A percentile compares a stretch with the other conserved stretches of the same genome.
Conservation (phyloP, 106 monocot genomes). For the Allium fistulosum region DNA sequence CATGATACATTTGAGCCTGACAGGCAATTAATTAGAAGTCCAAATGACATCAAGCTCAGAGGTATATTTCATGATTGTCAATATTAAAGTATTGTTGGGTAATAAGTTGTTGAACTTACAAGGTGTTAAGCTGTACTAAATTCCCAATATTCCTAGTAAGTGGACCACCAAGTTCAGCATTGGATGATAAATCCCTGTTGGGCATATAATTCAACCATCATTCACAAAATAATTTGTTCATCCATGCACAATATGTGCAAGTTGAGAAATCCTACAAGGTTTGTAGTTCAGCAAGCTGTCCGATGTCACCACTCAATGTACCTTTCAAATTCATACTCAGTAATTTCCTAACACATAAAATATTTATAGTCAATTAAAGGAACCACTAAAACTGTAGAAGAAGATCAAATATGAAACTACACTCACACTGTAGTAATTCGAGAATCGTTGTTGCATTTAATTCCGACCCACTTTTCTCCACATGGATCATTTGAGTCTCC, state of each 20-base stretch:
- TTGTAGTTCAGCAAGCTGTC: slow-evolving; percentile 38
- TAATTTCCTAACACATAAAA: slow-evolving; percentile 36
- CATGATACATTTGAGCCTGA: too few relatives aligned
- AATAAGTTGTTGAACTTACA: slow-evolving; percentile 1
- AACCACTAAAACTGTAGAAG: neutral
- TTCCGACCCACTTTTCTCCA: slow-evolving; percentile 49
- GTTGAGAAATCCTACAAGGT: slow-evolving; percentile 37
- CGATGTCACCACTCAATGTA: slow-evolving; percentile 45
- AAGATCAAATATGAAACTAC: neutral
- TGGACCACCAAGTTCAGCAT: slow-evolving; percentile 11
- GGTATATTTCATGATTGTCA: too few relatives aligned
- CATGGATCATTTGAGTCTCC: slow-evolving; percentile 14
- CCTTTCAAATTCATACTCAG: slow-evolving; percentile 55
- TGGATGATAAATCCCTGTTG: slow-evolving; percentile 14
- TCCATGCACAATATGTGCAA: too few relatives aligned
- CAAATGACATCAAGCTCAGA: too few relatives aligned
- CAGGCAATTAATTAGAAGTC: too few relatives aligned
- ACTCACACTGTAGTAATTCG: slow-evolving; percentile 61
- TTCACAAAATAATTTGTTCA: neutral
- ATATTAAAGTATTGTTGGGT: too few relatives aligned
- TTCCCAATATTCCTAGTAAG: slow-evolving; percentile 14
- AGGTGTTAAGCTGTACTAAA: slow-evolving; percentile 5
- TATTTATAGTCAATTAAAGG: neutral
- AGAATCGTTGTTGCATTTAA: slow-evolving; percentile 24
- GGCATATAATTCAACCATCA: slow-evolving; percentile 2